Base-by-base conservation (phyloP, 345 rosid genomes). In the Brassica rapa region DNA sequence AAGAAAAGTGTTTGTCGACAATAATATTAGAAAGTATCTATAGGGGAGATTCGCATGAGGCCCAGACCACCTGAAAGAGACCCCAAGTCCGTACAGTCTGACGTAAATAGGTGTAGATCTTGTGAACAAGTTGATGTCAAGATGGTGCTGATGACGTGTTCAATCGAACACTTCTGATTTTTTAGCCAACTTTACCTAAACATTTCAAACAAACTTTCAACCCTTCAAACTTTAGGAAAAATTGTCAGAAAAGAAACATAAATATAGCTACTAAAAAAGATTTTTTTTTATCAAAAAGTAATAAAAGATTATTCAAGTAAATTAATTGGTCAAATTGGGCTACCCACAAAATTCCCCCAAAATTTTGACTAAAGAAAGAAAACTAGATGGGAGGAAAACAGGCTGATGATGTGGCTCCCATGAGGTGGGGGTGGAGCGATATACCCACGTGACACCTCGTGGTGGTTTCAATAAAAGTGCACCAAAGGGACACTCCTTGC, bases 71-170 rank as follows among this genome's bases (percentile, higher is more conserved):
- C 72, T 71, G 71, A 71, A 72, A 66, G 72, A 51, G 72, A 65
- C 76, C 76, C 61, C 32, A 60, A 70, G 61, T 78, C 81, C 81
- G 81, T 78, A 78, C 81, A 57, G 3, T 41, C 3, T 71, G 77
- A 78, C 35, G 72, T 65, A 24, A 66, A 64, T 30, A 3, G 57
- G 41, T 71, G 4, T 35, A 39, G 68, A 53, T 70, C 70, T 77
- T 11, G n/a, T 39, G 74, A 30, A 63, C 66, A 77, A 70, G 3
- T 71, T 63, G 81, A 37, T 55, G 23, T 59, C 72, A 67, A 39
- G 73, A 25, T 66, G 67, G 59, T 46, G 1, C 25, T 77, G n/a
- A 24, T 77, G 57, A 62, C 76, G 65, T 69, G 70, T 32, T 62
- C 37, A 5, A 1, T 76, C 32, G 16, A 41, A 69, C 25, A 19